Evolutionary conservation across 768 basidiomycete genomes (phyloP).

Genomic region (Glaciozyma martinii): DNA sequence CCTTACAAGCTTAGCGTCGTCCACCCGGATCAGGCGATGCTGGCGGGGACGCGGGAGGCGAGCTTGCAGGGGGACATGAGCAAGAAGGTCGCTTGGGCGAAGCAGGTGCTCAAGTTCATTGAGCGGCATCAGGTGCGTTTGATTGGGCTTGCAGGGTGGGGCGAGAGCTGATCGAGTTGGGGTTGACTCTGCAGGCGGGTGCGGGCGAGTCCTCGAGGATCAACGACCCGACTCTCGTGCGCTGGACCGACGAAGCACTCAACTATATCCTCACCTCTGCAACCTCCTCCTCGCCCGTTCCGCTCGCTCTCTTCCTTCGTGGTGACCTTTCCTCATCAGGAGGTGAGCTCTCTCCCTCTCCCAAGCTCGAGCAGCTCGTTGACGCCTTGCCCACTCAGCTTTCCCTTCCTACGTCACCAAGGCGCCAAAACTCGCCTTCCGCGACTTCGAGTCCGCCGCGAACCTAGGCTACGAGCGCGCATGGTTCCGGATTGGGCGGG

Average conservation of each 20-base stretch:
- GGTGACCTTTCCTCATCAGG: constrained; percentile 68
- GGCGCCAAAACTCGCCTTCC: constrained; percentile 71
- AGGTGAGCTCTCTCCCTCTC: constrained; percentile 16
- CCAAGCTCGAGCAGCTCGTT: not conserved
- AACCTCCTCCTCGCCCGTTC: constrained; percentile 43
- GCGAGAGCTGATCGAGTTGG: constrained; percentile 39
- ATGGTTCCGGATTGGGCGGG: constrained; percentile 85
- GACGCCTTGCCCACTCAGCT: constrained; percentile 31
- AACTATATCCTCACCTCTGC: constrained; percentile 52
- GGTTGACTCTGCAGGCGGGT: constrained; percentile 35
- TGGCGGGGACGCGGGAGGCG: constrained; percentile 24
- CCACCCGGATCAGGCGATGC: constrained; percentile 28
- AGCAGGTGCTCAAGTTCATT: constrained; percentile 72
- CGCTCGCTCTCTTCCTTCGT: constrained; percentile 68
- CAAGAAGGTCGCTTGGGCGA: constrained; percentile 60
- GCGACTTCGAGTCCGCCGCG: constrained; percentile 78
- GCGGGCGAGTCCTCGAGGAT: constrained; percentile 50
- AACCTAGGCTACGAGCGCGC: constrained; percentile 65
- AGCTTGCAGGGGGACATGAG: constrained; percentile 16
- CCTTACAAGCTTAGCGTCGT: constrained; percentile 26
- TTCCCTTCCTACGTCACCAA: constrained; percentile 57
- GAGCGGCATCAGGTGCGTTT: constrained; percentile 47
- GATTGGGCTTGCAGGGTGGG: too few relatives aligned
- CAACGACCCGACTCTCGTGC: constrained; percentile 52
- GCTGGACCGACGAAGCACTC: constrained; percentile 58